Conservation (phyloP, 2,329 filamentous ascomycete genomes). For the Ophiostoma triangulosporum region DNA sequence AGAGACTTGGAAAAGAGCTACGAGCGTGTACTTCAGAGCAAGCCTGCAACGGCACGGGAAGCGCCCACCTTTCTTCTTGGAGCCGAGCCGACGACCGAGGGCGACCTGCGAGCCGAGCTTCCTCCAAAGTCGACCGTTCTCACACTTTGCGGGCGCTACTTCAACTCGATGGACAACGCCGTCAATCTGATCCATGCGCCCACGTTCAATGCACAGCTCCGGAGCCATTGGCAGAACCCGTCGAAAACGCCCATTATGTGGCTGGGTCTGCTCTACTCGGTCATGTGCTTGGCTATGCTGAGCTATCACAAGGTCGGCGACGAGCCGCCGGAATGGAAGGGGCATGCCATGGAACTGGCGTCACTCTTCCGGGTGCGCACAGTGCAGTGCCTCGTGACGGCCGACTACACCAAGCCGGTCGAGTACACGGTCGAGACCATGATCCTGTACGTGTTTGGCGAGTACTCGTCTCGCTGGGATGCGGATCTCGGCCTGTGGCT, state of each 20-base stretch:
- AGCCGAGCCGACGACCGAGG: slow-evolving; percentile 54
- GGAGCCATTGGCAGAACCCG: slow-evolving; percentile 55
- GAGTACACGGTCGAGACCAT: slow-evolving; percentile 69
- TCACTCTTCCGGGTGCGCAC: slow-evolving; percentile 56
- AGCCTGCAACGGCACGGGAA: slow-evolving; percentile 43
- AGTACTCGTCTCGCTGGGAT: slow-evolving; percentile 60
- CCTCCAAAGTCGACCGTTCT: slow-evolving; percentile 75
- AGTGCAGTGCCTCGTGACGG: slow-evolving; percentile 62
- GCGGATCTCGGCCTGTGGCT: slow-evolving; percentile 55
- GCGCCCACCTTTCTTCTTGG: slow-evolving; percentile 72
- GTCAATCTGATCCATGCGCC: slow-evolving; percentile 68
- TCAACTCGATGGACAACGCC: slow-evolving; percentile 65
- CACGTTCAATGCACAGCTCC: slow-evolving; percentile 65
- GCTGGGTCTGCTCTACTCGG: slow-evolving; percentile 63
- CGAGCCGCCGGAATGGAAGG: slow-evolving; percentile 65
- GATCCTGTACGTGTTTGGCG: slow-evolving; percentile 61
- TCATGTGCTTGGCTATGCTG: slow-evolving; percentile 64
- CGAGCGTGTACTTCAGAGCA: slow-evolving; percentile 58
- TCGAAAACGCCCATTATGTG: slow-evolving; percentile 62
- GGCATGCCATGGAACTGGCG: slow-evolving; percentile 46
- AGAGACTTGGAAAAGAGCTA: slow-evolving; percentile 78
- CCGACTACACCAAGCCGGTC: slow-evolving; percentile 63
- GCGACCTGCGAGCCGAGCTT: slow-evolving; percentile 66
- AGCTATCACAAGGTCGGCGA: slow-evolving; percentile 70
- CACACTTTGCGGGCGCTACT: slow-evolving; percentile 75